Percentiles rank a stretch among this genome's conserved stretches.
These are phyloP conservation scores for Puccinia horiana DNA, from an alignment of 1,284 basidiomycete species.

Conservation along the genomic window DNA sequence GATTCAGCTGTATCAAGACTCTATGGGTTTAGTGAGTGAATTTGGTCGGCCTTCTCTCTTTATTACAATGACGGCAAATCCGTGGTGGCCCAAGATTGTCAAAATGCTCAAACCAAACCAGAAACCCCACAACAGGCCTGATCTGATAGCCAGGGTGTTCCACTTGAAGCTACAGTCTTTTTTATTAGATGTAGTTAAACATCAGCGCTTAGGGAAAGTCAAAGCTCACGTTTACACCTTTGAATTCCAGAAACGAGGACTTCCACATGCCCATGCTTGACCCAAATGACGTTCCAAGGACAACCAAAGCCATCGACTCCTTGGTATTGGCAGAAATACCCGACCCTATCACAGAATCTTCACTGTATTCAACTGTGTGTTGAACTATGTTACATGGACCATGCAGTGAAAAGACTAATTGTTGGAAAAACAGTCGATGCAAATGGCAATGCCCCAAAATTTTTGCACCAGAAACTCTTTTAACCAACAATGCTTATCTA, in stretches of 20 bases:
- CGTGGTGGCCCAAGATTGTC: conserved; percentile 53
- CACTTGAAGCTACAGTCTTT: not conserved
- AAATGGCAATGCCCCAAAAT: not conserved
- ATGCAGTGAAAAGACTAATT: not conserved
- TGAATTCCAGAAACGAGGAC: conserved; percentile 21
- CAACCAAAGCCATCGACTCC: not conserved
- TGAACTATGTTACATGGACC: conserved; percentile 12
- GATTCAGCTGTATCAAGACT: conserved; percentile 59
- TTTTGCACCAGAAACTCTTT: not conserved
- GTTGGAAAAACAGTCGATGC: not conserved
- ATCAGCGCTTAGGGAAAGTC: not conserved
- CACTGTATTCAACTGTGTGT: not conserved
- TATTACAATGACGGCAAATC: conserved; percentile 61
- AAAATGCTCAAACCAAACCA: not conserved
- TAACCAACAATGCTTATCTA: not conserved
- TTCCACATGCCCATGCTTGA: conserved; percentile 10
- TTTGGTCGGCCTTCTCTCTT: conserved; percentile 59
- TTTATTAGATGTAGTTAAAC: not conserved
- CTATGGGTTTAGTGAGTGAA: conserved; percentile 57
- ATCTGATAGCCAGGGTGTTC: not conserved
- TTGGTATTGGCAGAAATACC: not conserved
- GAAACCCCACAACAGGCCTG: not conserved
- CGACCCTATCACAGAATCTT: not conserved
- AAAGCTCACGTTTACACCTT: not conserved
- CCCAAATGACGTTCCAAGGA: not conserved